These are phyloP conservation scores for Aspergillus oerlinghausenensis DNA, from an alignment of 2,329 filamentous ascomycete genomes.

Conservation along the genomic window DNA sequence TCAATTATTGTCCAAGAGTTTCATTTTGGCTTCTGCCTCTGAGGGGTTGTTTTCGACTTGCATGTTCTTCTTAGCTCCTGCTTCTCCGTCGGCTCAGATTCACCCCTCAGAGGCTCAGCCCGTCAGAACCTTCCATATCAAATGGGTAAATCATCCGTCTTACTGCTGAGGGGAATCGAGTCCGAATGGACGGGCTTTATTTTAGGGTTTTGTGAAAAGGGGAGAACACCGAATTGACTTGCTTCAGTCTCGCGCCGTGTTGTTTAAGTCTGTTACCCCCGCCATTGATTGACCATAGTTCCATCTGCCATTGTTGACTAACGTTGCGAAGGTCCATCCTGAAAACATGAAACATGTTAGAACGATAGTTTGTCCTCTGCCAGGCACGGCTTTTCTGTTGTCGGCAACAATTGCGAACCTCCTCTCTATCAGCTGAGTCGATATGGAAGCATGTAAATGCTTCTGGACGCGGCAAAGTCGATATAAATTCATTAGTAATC, in stretches of 20 bases:
- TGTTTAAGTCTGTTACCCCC: too few species aligned
- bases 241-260: background rate
- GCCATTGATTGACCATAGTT: background rate
- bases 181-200: too few species aligned
- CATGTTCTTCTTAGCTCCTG: background rate
- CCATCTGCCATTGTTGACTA: background rate
- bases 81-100: background rate
- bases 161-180: background rate
- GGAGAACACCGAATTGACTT: background rate
- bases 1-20: background rate
- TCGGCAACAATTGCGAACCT: background rate
- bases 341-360: background rate
- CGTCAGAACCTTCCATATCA: background rate
- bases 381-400: background rate
- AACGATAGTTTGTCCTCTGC: background rate
- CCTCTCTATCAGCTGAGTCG: background rate
- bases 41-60: background rate
- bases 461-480: background rate
- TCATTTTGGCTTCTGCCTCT: constrained; percentile 3
- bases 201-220: background rate
- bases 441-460: background rate
- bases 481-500: background rate
- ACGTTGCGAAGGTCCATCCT: background rate
- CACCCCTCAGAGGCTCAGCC: background rate
- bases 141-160: background rate